Base-by-base conservation (phyloP, 2,329 filamentous ascomycete genomes). In the Annulohypoxylon truncatum region DNA sequence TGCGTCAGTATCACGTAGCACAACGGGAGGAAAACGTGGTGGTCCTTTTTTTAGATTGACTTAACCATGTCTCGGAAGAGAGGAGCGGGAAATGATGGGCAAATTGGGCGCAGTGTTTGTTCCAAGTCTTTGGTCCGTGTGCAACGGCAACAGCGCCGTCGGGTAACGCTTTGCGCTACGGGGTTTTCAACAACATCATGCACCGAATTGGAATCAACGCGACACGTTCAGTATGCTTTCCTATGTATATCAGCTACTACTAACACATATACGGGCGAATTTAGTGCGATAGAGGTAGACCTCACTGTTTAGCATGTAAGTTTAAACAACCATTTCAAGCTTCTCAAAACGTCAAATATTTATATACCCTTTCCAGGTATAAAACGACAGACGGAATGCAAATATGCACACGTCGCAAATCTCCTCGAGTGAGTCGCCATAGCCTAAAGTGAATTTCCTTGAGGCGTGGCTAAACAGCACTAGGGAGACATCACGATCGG, bases 331-430 rank as follows among this genome's bases (percentile, higher is more conserved):
- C 50, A 52, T 38, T 24, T 35, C 26, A 48, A 50, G 20, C 26
- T 12, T 44, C 40, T 61, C 46, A 59, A 26, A 46, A 33, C 24
- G 47, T 64, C 48, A 44, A 35, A 51, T 61, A 44, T 48, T 69
- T 44, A 71, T 55, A 42, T n/a, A 47, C 38, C 79, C 75, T 72
- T 71, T 82, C 77, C 77, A 84, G 91, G 90, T 77, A 89, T 93
- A 73, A 94, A 94, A 79, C 84, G 92, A 46, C 90, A 93, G 76
- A 92, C 90, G 0, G 84, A 87, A 70, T 95, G 92, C 79, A 86
- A 85, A 77, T 94, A 94, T 80, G 92, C 90, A 0, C 87, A 88
- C 52, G 89, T 93, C 28, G 92, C 92, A 47, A 92, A 93, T 75
- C 81, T 94, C 38, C 86, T 94, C 44, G 91, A 93, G 89, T 92